Evolutionary conservation across 106 monocot species (phyloP), one percentile per base, ranked within the genome.

Genomic region (Dioscorea dumetorum): DNA sequence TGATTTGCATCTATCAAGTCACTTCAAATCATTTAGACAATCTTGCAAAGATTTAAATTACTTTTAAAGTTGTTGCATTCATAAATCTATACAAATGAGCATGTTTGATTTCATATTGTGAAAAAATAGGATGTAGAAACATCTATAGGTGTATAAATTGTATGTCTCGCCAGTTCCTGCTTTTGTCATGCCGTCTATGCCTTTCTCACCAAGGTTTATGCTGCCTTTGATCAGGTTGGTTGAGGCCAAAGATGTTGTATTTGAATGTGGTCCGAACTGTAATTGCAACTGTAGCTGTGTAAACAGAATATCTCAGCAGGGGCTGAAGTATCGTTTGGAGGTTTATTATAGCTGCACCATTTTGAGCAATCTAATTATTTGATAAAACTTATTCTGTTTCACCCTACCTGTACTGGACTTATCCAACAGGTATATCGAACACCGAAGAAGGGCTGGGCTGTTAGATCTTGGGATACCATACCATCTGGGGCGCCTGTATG

Each of bases 401-500:
- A 41, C 6, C 10, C 41, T 41, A 41, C 5, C 41, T 6, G 3
- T 3, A 8, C 41, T 41, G 1, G 41, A 6, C 41, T 41, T 41
- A 10, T 41, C 48, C 48, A 10, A 65, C 34, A 91, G 91, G 88
- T 91, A 60, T 97, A 80, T 62, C 67, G 74, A 15, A 92, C 89
- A 1, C 66, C 81, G 14, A 78, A 68, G 12, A 97, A 92, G 64
- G 97, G 97, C 22, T 97, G 97, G 97, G 97, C 81, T 68, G 95
- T 97, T 32, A 77, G 88, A 56, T 86, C 97, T 2, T 97, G 97
- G 97, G 91, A 97, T 66, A 74, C 78, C 4, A 97, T 97, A 23
- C 97, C 91, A 54, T 73, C 97, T 74, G 97, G 91, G 66, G 91
- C 97, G 24, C 97, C 91, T 17, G 61, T 97, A 5, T 97, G 97